phyloP scores from a whole-genome alignment of 1,284 basidiomycete species.

The Binderoboletus segoi region DNA sequence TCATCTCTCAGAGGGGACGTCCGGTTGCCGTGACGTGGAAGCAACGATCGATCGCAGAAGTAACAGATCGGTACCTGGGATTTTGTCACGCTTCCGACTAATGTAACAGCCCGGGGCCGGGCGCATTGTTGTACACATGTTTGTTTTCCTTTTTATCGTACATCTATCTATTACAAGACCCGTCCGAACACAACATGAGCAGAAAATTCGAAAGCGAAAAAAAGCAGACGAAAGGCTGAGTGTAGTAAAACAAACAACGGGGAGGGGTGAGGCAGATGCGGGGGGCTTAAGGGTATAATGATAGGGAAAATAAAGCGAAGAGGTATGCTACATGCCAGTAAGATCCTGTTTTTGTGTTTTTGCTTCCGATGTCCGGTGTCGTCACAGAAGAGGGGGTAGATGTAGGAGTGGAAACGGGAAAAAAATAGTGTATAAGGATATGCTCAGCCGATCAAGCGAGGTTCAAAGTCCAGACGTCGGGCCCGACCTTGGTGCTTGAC shows the following conservation, averaged over 20 bases:
- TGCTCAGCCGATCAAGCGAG: slow-evolving; percentile 13
- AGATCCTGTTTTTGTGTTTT: slow-evolving; percentile 22
- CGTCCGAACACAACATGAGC: not conserved
- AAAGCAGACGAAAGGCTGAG: not conserved
- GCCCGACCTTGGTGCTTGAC: slow-evolving; percentile 36
- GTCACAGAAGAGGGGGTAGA: not conserved
- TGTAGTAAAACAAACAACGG: not conserved
- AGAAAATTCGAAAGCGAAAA: not conserved
- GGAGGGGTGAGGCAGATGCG: not conserved
- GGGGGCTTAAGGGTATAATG: slow-evolving; percentile 23
- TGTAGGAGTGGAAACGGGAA: not conserved
- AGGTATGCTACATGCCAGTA: slow-evolving; percentile 27
- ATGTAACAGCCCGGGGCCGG: too few species aligned
- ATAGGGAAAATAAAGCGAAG: slow-evolving; percentile 21
- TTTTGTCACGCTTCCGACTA: too few species aligned
- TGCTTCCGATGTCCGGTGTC: slow-evolving; percentile 10
- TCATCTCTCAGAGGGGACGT: not conserved
- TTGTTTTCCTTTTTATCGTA: slow-evolving; percentile 7
- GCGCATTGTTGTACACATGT: slow-evolving; percentile 12
- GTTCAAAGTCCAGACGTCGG: slow-evolving; percentile 32
- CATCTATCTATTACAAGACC: slow-evolving; percentile 24
- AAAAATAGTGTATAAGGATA: slow-evolving; percentile 32
- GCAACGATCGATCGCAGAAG: slow-evolving; percentile 4
- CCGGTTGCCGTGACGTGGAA: not conserved
- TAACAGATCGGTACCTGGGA: not conserved